Evolutionary conservation across 305 asterid genomes (phyloP), one percentile per base, ranked within the genome.

Genomic region (Fraxinus velutina): DNA sequence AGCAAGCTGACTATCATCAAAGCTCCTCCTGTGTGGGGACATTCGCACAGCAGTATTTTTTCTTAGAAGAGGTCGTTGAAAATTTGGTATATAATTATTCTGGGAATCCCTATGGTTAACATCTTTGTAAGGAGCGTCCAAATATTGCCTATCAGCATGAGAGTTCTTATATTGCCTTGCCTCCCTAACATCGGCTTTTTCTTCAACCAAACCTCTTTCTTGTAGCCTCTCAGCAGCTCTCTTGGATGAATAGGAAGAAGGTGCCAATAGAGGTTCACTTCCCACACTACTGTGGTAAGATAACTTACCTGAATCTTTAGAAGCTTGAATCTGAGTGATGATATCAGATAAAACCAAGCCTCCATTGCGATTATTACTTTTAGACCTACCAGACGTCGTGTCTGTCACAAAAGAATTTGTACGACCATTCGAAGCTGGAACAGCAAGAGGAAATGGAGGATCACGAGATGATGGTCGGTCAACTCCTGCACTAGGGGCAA

Each of bases 401-500:
- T 91, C 97, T 3, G 85, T 77, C 70, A 66, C 37, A 27, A 91
- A 88, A 84, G 99, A 88, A 72, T 83, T 86, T 78, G 93, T 29
- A 75, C 89, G 90, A 78, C 91, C 93, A 85, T 89, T 90, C 76
- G 99, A 95, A 55, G 98, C 97, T 55, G 99, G 97, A 87, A 92
- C 97, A 76, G 99, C 99, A 87, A 91, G 91, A 86, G 99, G 99
- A 84, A 87, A 92, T 78, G 98, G 99, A 72, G 99, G 97, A 87
- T 96, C 98, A 90, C 99, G 97, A 82, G 99, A 92, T 70, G 99
- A 96, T 85, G 99, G 98, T 50, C 92, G 90, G 91, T 96, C 99
- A 86, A 94, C 98, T 91, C 99, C 99, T 96, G 99, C 98, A 90
- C 98, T 92, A 92, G 97, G 92, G 86, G 88, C 85, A 92, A 91